Conservation (phyloP, 768 basidiomycete species). For the Fibroporia radiculosa region DNA sequence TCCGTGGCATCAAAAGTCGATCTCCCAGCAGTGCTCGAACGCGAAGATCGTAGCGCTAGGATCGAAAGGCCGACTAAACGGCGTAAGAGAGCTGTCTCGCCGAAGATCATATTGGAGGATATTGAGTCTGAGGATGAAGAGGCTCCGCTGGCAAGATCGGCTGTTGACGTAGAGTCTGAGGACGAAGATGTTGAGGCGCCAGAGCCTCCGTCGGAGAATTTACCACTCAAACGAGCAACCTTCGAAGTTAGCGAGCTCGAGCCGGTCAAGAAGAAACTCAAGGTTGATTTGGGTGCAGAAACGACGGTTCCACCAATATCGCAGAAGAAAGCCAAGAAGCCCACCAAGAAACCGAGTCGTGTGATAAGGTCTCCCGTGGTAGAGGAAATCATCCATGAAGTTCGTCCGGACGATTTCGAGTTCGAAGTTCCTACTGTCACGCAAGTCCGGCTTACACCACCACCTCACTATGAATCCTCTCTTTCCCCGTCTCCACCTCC, state of each 20-base stretch:
- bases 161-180: conserved; percentile 47
- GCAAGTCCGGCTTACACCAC: conserved; percentile 40
- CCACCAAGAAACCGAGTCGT: conserved; percentile 28
- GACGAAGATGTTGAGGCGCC: conserved; percentile 38
- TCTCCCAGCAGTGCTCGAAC: conserved; percentile 9
- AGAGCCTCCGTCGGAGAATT: conserved; percentile 15
- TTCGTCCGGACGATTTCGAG: conserved; percentile 41
- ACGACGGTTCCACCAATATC: conserved; percentile 4
- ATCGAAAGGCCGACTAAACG: conserved; percentile 22
- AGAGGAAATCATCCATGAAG: conserved; percentile 36
- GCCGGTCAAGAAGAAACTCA: conserved; percentile 36
- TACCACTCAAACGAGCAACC: conserved; percentile 21
- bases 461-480: conserved; percentile 36
- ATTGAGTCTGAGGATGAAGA: conserved; percentile 57
- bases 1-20: neutral
- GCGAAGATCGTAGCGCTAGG: conserved; percentile 19
- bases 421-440: conserved; percentile 44
- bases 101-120: conserved; percentile 22
- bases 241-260: conserved; percentile 25
- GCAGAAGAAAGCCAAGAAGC: conserved; percentile 27
- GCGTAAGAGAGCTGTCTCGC: conserved; percentile 15
- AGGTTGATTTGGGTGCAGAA: conserved; percentile 12
- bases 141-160: neutral
- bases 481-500: conserved; percentile 47
- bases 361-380: conserved; percentile 5